Evolutionary conservation across 352 stramenopile genomes (phyloP).

Genomic region (Sclerospora graminicola): DNA sequence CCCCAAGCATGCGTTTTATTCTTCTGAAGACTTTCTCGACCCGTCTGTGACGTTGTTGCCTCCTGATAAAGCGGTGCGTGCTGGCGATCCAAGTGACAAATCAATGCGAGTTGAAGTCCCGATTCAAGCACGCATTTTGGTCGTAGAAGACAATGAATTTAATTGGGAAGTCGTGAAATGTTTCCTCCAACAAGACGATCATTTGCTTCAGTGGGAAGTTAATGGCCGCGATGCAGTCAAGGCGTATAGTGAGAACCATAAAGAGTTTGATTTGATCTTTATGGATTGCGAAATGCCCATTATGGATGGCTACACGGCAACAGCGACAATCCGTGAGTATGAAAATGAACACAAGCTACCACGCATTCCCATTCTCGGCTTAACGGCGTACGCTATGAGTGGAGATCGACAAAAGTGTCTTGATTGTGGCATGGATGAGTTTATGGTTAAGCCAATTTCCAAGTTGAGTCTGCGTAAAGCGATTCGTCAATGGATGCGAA

Average conservation of each 20-base stretch:
- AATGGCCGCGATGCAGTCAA: constrained; percentile 62
- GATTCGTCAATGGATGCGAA: constrained; percentile 73
- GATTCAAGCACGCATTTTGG: constrained; percentile 63
- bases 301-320: constrained; percentile 77
- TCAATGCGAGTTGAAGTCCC: constrained; percentile 31
- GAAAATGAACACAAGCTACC: constrained; percentile 53
- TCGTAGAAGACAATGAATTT: constrained; percentile 86
- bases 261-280: constrained; percentile 66
- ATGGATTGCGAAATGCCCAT: constrained; percentile 87
- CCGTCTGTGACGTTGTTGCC: constrained; percentile 34
- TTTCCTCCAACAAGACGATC: constrained; percentile 74
- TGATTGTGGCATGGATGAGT: constrained; percentile 78
- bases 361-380: constrained; percentile 69
- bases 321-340: constrained; percentile 57
- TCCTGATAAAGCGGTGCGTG: constrained; percentile 10
- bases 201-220: constrained; percentile 73
- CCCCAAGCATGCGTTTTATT: too few relatives aligned
- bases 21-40: constrained; percentile 20
- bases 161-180: constrained; percentile 87
- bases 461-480: constrained; percentile 52
- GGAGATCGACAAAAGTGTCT: constrained; percentile 76
- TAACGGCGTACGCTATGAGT: constrained; percentile 83
- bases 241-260: constrained; percentile 66
- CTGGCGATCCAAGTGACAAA: constrained; percentile 7
- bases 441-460: constrained; percentile 80